Evolutionary conservation across 768 basidiomycete species (phyloP), one percentile per base, ranked within the genome.

Genomic region (Russula compacta): DNA sequence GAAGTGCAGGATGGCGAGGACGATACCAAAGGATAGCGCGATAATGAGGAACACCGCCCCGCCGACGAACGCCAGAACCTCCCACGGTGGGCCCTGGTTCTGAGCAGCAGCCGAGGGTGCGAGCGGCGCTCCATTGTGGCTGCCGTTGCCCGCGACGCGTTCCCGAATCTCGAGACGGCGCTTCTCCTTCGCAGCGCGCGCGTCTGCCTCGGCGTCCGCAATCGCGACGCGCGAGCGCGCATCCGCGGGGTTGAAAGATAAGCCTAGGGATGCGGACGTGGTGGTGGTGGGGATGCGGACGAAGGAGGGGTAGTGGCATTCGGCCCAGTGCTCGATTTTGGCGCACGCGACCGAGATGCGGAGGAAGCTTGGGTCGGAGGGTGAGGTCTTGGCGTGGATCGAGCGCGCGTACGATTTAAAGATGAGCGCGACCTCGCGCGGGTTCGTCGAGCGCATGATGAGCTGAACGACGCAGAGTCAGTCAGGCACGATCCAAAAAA

Each of bases 271-370:
- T 67, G 14, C n/a, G n/a, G n/a, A n/a, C n/a, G n/a, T n/a, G n/a
- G n/a, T 21, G 32, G 60, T 1, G 2, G 39, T 12, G 11, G 56
- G 36, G 19, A 81, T 65, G 6, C 72, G 71, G 47, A 99, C 82
- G 77, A 95, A 97, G 3, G 93, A 91, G 2, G 95, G 95, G 75
- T 91, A 99, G 72, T 95, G 80, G 67, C 86, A 88, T 73, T 98
- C 95, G 59, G 77, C 84, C 95, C 95, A 98, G 73, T 86, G 83
- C 68, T 98, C 95, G 71, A 98, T 91, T 92, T 86, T 68, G 21
- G 53, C 86, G 66, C 91, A 94, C 14, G 86, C 85, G 54, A 97
- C 80, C 43, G 87, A 88, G 63, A 98, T 73, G 48, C 81, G 81
- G 63, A 98, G 76, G 76, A 87, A 92, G 73, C 84, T 89, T 44